Evolutionary conservation across 106 monocot genomes (phyloP).

Genomic region (Acanthochlamys bracteata): DNA sequence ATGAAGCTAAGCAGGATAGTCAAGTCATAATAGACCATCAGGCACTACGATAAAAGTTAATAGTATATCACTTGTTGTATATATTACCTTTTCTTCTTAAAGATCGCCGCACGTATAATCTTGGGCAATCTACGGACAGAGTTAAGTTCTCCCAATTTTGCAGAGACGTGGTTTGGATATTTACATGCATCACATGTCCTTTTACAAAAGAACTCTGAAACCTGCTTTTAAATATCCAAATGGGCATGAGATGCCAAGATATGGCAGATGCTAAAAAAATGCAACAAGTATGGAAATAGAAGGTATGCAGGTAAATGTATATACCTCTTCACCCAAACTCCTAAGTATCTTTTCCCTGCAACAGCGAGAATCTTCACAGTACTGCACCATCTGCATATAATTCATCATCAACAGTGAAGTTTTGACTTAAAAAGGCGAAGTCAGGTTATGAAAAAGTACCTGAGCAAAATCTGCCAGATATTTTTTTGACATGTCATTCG

Average conservation of each 20-base stretch:
- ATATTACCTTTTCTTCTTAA: conserved; percentile 54
- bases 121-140: conserved; percentile 21
- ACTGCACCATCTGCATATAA: conserved; percentile 65
- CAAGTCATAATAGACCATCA: background rate
- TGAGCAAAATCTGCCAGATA: conserved; percentile 54
- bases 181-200: conserved; percentile 84
- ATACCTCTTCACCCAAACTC: conserved; percentile 84
- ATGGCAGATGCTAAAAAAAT: background rate
- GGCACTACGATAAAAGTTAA: background rate
- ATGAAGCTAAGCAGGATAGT: background rate
- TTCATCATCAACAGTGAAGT: background rate
- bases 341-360: conserved; percentile 75
- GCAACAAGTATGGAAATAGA: no score
- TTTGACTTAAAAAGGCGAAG: background rate
- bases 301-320: background rate
- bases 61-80: no score
- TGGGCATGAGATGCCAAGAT: background rate
- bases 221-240: conserved; percentile 26
- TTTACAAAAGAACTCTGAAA: conserved; percentile 49
- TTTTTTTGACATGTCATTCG: conserved; percentile 33
- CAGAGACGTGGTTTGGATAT: conserved; percentile 45
- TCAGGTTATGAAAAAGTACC: conserved; percentile 36
- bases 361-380: conserved; percentile 79
- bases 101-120: conserved; percentile 27
- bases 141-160: conserved; percentile 39